phyloP scores from a whole-genome alignment of 225 moss, liverwort and hornwort genomes.

The Bryoerythrophyllum caledonicum region DNA sequence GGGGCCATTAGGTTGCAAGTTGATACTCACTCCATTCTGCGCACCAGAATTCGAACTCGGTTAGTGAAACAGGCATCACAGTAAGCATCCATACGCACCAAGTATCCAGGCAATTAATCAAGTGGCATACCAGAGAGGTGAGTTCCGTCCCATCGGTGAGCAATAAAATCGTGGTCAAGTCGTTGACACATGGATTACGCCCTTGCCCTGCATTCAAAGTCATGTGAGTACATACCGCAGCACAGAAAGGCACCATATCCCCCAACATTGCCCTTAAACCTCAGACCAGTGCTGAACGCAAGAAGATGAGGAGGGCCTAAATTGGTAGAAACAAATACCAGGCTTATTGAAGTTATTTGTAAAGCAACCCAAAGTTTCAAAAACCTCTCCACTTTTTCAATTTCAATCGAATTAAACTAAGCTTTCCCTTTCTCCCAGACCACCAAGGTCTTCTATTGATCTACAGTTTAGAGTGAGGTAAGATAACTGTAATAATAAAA shows the following conservation, averaged over 20 bases:
- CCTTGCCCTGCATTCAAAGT: slow-evolving; percentile 83
- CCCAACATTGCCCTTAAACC: background rate
- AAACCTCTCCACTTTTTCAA: too few species aligned
- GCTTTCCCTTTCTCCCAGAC: too few species aligned
- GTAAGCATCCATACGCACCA: background rate
- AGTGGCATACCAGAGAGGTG: slow-evolving; percentile 74
- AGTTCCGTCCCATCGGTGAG: slow-evolving; percentile 99
- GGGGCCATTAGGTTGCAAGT: slow-evolving; percentile 64
- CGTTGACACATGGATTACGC: slow-evolving; percentile 85
- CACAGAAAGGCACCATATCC: background rate
- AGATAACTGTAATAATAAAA: too few species aligned
- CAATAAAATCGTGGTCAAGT: slow-evolving; percentile 94
- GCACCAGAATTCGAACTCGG: slow-evolving; percentile 21
- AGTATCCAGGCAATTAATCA: slow-evolving; percentile 12
- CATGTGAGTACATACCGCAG: background rate
- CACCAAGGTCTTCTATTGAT: too few species aligned
- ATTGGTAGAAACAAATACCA: background rate
- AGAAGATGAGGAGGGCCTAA: background rate
- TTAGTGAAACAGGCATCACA: slow-evolving; percentile 17
- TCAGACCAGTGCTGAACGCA: slow-evolving; percentile 1
- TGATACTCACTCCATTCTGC: slow-evolving; percentile 90
- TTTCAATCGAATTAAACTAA: too few species aligned
- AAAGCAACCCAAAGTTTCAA: too few species aligned
- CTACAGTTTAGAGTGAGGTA: too few species aligned
- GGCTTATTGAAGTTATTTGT: too few species aligned